A percentile compares a stretch with the other conserved stretches of the same genome.
These are phyloP conservation scores for Aspergillus pseudoviridinutans DNA, from an alignment of 2,329 filamentous ascomycete genomes.

Conservation along the genomic window DNA sequence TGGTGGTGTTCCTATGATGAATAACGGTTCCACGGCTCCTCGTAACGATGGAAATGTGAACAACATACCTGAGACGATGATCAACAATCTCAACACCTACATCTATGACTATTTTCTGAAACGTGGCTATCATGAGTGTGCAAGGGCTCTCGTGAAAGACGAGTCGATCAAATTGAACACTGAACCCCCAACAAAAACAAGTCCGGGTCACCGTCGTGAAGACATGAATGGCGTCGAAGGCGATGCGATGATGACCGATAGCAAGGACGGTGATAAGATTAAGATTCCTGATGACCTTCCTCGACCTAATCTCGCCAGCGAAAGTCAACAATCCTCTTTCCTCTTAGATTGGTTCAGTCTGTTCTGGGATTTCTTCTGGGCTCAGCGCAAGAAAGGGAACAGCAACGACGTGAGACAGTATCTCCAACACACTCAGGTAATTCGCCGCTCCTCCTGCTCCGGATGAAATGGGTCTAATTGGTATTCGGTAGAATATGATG, in stretches of 20 bases:
- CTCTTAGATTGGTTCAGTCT: slow-evolving; percentile 97
- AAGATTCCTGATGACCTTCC: slow-evolving; percentile 80
- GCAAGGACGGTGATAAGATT: slow-evolving; percentile 68
- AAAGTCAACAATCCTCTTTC: slow-evolving; percentile 67
- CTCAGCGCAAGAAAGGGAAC: slow-evolving; percentile 68
- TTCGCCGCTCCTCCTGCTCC: slow-evolving; percentile 7
- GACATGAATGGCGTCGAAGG: slow-evolving; percentile 71
- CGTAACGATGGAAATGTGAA: slow-evolving; percentile 39
- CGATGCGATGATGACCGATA: slow-evolving; percentile 77
- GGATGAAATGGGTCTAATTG: slow-evolving; percentile 14
- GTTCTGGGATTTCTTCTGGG: slow-evolving; percentile 94
- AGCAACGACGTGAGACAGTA: slow-evolving; percentile 68
- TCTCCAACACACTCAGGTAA: slow-evolving; percentile 75
- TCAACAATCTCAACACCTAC: slow-evolving; percentile 56
- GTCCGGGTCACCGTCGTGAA: slow-evolving; percentile 63
- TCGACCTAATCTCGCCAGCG: slow-evolving; percentile 54
- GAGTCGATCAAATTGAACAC: slow-evolving; percentile 58
- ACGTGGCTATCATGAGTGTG: slow-evolving; percentile 78
- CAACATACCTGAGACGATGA: slow-evolving; percentile 33
- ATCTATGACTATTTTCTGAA: slow-evolving; percentile 77
- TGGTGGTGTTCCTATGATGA: slow-evolving; percentile 55
- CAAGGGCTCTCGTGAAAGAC: slow-evolving; percentile 67
- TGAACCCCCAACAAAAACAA: slow-evolving; percentile 57
- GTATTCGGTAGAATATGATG: slow-evolving; percentile 53
- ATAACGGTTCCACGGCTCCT: slow-evolving; percentile 46